Percentiles rank a stretch among this genome's conserved stretches.
These are phyloP conservation scores for Phialemoniopsis sp. DNA, from an alignment of 2,329 filamentous ascomycete genomes.

Conservation along the genomic window DNA sequence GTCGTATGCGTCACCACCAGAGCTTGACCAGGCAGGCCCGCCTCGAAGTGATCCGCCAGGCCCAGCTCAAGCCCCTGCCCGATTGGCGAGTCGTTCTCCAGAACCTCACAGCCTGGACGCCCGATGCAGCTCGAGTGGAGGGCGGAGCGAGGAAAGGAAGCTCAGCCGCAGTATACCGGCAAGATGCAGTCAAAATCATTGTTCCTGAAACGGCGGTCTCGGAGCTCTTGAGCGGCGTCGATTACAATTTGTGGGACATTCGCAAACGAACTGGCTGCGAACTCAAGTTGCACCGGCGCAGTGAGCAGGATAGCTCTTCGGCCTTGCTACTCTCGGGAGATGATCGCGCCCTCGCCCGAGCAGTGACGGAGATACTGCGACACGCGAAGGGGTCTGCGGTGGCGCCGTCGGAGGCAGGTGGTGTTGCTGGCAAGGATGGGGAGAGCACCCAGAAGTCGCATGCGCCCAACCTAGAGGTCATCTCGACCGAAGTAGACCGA, in stretches of 20 bases:
- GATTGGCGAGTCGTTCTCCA: slow-evolving; percentile 35
- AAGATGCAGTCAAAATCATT: slow-evolving; percentile 17
- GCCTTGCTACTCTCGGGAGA: slow-evolving; percentile 1
- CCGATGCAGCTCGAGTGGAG: neutral
- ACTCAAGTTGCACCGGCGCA: slow-evolving; percentile 13
- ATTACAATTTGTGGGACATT: slow-evolving; percentile 20
- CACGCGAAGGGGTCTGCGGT: too few species aligned
- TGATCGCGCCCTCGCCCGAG: neutral
- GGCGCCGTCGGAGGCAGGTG: too few species aligned
- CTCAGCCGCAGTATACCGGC: neutral
- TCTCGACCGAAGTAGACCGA: neutral
- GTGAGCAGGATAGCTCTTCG: neutral
- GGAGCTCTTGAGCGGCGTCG: slow-evolving; percentile 11
- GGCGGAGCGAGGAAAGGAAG: neutral
- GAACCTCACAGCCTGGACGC: slow-evolving; percentile 30
- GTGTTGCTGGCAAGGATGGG: too few species aligned
- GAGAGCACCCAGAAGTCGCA: too few species aligned
- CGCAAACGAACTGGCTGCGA: slow-evolving; percentile 15
- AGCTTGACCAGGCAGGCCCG: slow-evolving; percentile 29
- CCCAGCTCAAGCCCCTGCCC: slow-evolving; percentile 19
- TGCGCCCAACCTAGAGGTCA: too few species aligned
- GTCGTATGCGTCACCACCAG: slow-evolving; percentile 11
- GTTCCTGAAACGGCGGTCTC: slow-evolving; percentile 9
- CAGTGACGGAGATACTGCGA: too few species aligned
- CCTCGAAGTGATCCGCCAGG: slow-evolving; percentile 25